A percentile compares a stretch with the other conserved stretches of the same genome.
Conservation (phyloP, 768 basidiomycete species). For the Thelephora ganbajun region DNA sequence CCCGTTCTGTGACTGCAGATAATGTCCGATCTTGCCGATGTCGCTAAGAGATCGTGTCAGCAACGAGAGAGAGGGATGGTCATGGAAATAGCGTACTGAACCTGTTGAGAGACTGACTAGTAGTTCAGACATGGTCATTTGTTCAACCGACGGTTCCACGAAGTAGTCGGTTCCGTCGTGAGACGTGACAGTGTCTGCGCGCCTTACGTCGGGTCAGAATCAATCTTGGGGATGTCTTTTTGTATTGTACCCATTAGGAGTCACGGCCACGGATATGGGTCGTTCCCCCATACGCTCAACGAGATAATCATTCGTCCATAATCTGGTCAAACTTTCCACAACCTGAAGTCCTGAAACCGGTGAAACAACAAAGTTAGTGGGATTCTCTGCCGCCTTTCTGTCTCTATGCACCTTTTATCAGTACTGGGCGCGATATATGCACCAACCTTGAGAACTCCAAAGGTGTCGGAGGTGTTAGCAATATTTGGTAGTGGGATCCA, state of each 20-base stretch:
- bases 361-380: background rate
- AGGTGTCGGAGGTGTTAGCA: slow-evolving; percentile 45
- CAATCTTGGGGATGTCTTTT: slow-evolving; percentile 3
- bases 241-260: slow-evolving; percentile 58
- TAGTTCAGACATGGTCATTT: slow-evolving; percentile 51
- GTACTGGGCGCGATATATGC: slow-evolving; percentile 54
- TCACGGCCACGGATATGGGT: slow-evolving; percentile 60
- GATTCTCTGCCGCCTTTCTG: background rate
- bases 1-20: slow-evolving; percentile 88
- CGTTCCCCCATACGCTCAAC: slow-evolving; percentile 35
- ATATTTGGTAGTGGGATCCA: slow-evolving; percentile 32
- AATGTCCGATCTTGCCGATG: slow-evolving; percentile 26
- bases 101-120: slow-evolving; percentile 28
- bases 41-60: slow-evolving; percentile 6
- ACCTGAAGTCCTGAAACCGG: slow-evolving; percentile 29
- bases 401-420: slow-evolving; percentile 45
- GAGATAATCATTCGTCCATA: slow-evolving; percentile 60
- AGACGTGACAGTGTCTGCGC: slow-evolving; percentile 59
- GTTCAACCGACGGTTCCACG: slow-evolving; percentile 55
- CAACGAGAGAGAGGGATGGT: background rate
- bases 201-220: slow-evolving; percentile 25
- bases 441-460: slow-evolving; percentile 58
- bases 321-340: slow-evolving; percentile 26
- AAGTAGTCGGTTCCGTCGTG: slow-evolving; percentile 53
- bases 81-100: slow-evolving; percentile 9